A percentile compares a stretch with the other conserved stretches of the same genome.
Evolutionary conservation across 768 basidiomycete genomes (phyloP).

Genomic region (Phaeolepiota aurea): DNA sequence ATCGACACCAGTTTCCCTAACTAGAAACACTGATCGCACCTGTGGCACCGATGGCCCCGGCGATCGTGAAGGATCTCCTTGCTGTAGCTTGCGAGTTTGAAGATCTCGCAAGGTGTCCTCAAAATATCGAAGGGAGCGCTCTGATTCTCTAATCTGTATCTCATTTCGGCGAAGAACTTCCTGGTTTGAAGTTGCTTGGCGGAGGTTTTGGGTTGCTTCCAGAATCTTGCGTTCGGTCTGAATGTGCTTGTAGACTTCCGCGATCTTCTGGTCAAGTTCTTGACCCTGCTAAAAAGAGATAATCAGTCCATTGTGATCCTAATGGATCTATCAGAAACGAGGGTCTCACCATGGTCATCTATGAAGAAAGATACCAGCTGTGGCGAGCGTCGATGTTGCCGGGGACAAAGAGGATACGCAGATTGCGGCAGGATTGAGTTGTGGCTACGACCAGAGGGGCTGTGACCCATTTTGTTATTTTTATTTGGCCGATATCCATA

Average conservation of each 20-base stretch:
- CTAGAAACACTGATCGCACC: slow-evolving; percentile 16
- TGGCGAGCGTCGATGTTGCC: slow-evolving; percentile 2
- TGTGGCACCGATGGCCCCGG: slow-evolving; percentile 34
- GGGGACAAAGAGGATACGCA: background rate
- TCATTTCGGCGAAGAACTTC: slow-evolving; percentile 80
- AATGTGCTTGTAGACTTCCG: slow-evolving; percentile 84
- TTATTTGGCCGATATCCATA: slow-evolving; percentile 8
- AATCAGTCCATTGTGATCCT: background rate
- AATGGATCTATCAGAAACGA: slow-evolving; percentile 3
- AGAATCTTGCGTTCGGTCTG: slow-evolving; percentile 90
- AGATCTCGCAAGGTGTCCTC: slow-evolving; percentile 80
- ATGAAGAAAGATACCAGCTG: background rate
- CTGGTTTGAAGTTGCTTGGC: slow-evolving; percentile 77
- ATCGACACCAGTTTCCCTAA: slow-evolving; percentile 10
- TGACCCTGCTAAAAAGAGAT: slow-evolving; percentile 26
- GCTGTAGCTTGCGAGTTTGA: slow-evolving; percentile 65
- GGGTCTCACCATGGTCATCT: slow-evolving; percentile 11
- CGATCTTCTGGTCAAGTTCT: slow-evolving; percentile 90
- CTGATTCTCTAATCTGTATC: slow-evolving; percentile 80
- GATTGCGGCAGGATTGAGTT: background rate
- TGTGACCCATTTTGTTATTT: slow-evolving; percentile 14
- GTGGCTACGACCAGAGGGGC: slow-evolving; percentile 5
- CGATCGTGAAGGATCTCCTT: slow-evolving; percentile 48
- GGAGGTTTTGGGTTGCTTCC: slow-evolving; percentile 72
- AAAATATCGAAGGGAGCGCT: slow-evolving; percentile 79